Conservation (phyloP, 2,329 filamentous ascomycete species). For the Blastomyces silverae region DNA sequence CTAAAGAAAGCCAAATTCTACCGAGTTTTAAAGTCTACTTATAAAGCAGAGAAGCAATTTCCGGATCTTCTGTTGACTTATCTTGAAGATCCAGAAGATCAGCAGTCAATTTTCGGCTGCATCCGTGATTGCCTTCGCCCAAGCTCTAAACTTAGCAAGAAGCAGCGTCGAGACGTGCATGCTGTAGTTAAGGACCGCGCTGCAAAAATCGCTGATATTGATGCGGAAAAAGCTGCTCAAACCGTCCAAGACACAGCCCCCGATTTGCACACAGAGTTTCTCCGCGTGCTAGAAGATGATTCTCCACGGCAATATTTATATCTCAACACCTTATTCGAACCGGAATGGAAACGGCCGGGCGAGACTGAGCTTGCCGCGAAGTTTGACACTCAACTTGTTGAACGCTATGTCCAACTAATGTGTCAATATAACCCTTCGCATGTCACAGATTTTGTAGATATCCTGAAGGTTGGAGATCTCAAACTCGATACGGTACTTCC, state of each 20-base stretch:
- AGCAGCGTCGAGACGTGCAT: conserved; percentile 67
- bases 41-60: conserved; percentile 71
- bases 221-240: conserved; percentile 58
- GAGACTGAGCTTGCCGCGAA: conserved; percentile 28
- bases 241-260: conserved; percentile 57
- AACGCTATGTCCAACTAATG: conserved; percentile 84
- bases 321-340: conserved; percentile 68
- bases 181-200: conserved; percentile 60
- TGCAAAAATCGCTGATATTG: conserved; percentile 58
- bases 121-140: conserved; percentile 67
- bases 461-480: conserved; percentile 69
- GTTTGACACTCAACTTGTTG: conserved; percentile 57
- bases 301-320: conserved; percentile 67
- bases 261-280: conserved; percentile 59
- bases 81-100: conserved; percentile 76
- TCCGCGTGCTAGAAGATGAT: conserved; percentile 56
- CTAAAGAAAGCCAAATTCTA: conserved; percentile 79
- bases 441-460: conserved; percentile 76
- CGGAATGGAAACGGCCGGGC: conserved; percentile 35
- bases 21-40: conserved; percentile 83
- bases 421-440: conserved; percentile 75
- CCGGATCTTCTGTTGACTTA: conserved; percentile 70
- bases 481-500: conserved; percentile 74
- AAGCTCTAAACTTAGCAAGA: conserved; percentile 56
- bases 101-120: conserved; percentile 68